Conservation (phyloP, 2,329 filamentous ascomycete genomes). For the Phialophora verrucosa region DNA sequence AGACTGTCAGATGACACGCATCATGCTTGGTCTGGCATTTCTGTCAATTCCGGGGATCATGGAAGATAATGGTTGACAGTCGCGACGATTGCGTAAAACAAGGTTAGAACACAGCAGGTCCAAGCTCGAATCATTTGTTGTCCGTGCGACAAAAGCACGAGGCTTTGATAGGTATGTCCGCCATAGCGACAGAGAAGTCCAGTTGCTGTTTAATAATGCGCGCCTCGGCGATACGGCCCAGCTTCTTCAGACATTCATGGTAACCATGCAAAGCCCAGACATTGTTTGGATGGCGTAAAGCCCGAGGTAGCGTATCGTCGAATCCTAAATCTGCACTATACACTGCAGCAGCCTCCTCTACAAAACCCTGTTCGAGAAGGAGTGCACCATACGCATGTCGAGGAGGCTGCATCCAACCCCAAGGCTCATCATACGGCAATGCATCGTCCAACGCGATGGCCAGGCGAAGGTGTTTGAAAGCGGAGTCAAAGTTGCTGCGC, state of each 20-base stretch:
- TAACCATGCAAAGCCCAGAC: constrained; percentile 77
- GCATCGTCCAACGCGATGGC: constrained; percentile 66
- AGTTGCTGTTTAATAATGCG: constrained; percentile 57
- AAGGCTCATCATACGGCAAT: constrained; percentile 74
- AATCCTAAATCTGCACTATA: constrained; percentile 69
- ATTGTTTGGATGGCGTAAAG: constrained; percentile 72
- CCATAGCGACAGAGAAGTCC: constrained; percentile 58
- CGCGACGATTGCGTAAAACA: neutral
- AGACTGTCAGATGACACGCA: neutral
- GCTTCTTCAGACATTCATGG: constrained; percentile 68
- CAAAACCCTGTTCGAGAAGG: constrained; percentile 68
- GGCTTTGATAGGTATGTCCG: constrained; percentile 64
- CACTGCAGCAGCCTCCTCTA: constrained; percentile 61
- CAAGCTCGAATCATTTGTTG: neutral
- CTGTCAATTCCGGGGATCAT: neutral
- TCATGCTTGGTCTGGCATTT: neutral
- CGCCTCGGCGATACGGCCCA: constrained; percentile 59
- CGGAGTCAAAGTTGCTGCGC: constrained; percentile 60
- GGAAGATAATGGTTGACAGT: neutral
- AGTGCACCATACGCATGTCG: constrained; percentile 74
- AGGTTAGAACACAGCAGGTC: neutral
- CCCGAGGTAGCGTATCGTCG: constrained; percentile 65
- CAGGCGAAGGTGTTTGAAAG: constrained; percentile 64
- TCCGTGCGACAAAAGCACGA: constrained; percentile 63
- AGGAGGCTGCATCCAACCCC: constrained; percentile 79